Percentiles rank a stretch among this genome's conserved stretches.
phyloP scores from a whole-genome alignment of 202 grass and related monocot species.

The Zoysia matrella region DNA sequence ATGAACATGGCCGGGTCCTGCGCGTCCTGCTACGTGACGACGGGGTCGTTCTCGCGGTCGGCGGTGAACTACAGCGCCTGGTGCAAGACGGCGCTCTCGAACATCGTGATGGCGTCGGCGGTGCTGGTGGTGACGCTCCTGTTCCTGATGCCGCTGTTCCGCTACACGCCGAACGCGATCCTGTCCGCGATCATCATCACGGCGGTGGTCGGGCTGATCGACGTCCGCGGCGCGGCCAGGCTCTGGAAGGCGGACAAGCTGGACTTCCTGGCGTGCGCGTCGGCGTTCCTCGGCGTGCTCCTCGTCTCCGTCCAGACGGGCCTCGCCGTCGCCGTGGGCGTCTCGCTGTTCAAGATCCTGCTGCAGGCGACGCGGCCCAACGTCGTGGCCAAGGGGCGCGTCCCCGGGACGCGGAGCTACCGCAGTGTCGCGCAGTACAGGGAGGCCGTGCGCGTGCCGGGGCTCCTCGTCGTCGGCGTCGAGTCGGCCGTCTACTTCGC shows the following conservation, averaged over 20 bases:
- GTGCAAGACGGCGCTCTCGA: conserved; percentile 80
- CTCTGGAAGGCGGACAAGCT: conserved; percentile 98
- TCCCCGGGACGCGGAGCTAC: conserved; percentile 85
- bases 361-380: conserved; percentile 87
- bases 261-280: conserved; percentile 78
- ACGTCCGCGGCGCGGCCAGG: conserved; percentile 64
- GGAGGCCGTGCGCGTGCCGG: conserved; percentile 67
- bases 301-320: conserved; percentile 91
- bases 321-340: conserved; percentile 73
- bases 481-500: conserved; percentile 93
- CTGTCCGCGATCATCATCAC: conserved; percentile 98
- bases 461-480: conserved; percentile 77
- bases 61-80: conserved; percentile 99
- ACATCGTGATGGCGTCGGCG: conserved; percentile 90
- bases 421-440: conserved; percentile 79
- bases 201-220: conserved; percentile 87
- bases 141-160: conserved; percentile 97
- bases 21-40: conserved; percentile 96
- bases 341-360: conserved; percentile 94
- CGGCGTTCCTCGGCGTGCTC: conserved; percentile 88
- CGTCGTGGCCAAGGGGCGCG: conserved; percentile 64
- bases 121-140: conserved; percentile 98
- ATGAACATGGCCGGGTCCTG: conserved; percentile 99
- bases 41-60: conserved; percentile 93
- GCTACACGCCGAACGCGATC: conserved; percentile 93